Base-by-base conservation (phyloP, 1,284 basidiomycete genomes). In the Pulchroboletus neoregius region DNA sequence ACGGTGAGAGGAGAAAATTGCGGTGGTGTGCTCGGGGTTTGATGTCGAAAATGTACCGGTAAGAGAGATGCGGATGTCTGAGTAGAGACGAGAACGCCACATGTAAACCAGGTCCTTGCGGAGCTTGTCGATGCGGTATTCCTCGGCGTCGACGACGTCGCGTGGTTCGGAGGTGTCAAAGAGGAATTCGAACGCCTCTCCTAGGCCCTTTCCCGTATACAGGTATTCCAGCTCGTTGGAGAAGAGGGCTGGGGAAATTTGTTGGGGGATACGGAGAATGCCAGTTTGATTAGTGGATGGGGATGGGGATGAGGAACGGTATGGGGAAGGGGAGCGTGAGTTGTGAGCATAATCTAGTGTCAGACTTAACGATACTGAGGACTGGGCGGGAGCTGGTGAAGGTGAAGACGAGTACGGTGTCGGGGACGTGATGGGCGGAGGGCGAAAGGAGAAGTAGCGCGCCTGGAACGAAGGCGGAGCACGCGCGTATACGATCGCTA, bases 71-170 rank as follows among this genome's bases (percentile, higher is more conserved):
- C 84, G 80, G 13, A 94, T 81, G 66, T 97, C 94, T 2, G 90
- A 89, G 67, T 94, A 97, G 11, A 97, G 80, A 46, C 92, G 82
- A 13, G 87, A 91, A 23, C 93, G 73, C 94, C 94, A 96, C 91
- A 94, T 94, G 73, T 88, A 96, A 23, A 94, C 90, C 27, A 96
- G 74, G 64, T 96, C 94, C 66, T 93, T 87, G 45, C 84, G 76
- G 4, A 95, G 80, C 67, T 94, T 94, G 70, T 94, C 91, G 43
- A 91, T 70, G n/a, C 90, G 73, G 48, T 79, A 71, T 49, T 85
- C 80, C 52, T 90, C 86, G 0, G 75, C 74, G 49, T 73, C 52
- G 4, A 68, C 57, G 36, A 48, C 46, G 13, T 66, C 71, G 6
- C 70, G 71, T 15, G 71, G 70, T 39, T 82, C 79, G 9, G 77